phyloP scores from a whole-genome alignment of 805 yeast species.

The Wickerhamomyces bisporus region DNA sequence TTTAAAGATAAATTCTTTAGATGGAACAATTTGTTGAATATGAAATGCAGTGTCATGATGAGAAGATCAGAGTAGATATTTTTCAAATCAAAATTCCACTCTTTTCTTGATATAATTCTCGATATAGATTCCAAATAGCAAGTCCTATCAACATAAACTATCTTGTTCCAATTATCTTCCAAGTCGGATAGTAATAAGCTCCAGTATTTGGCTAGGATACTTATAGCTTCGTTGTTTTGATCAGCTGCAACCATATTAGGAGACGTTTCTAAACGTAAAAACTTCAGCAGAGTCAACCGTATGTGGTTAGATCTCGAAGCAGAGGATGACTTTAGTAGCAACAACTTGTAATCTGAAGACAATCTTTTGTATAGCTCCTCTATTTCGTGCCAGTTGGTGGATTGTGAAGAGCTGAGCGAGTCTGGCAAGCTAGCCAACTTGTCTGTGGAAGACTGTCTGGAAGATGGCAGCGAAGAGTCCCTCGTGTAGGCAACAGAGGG shows the following conservation, averaged over 20 bases:
- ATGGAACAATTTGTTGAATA: slow-evolving; percentile 12
- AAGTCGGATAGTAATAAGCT: slow-evolving; percentile 6
- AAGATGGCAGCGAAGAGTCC: neutral
- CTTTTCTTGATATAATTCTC: slow-evolving; percentile 23
- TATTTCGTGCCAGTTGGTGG: neutral
- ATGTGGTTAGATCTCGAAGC: slow-evolving; percentile 8
- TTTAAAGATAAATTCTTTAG: slow-evolving; percentile 14
- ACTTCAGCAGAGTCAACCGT: slow-evolving; percentile 11
- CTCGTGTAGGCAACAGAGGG: neutral
- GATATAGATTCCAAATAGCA: slow-evolving; percentile 30
- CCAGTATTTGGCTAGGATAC: slow-evolving; percentile 9
- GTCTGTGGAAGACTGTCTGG: neutral
- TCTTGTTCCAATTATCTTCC: slow-evolving; percentile 3
- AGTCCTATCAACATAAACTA: slow-evolving; percentile 16
- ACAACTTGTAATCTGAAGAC: slow-evolving; percentile 3
- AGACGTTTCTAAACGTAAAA: slow-evolving; percentile 5
- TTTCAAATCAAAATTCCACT: slow-evolving; percentile 19
- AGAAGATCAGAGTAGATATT: slow-evolving; percentile 8
- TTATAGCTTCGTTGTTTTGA: neutral
- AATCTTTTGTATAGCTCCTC: neutral
- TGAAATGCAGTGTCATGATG: slow-evolving; percentile 5
- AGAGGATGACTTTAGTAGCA: slow-evolving; percentile 5
- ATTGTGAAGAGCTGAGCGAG: neutral
- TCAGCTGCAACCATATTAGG: too few species aligned
- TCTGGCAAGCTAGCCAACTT: neutral